These are phyloP conservation scores for Xylariaceae sp. DNA, from an alignment of 2,329 filamentous ascomycete genomes.

Conservation along the genomic window DNA sequence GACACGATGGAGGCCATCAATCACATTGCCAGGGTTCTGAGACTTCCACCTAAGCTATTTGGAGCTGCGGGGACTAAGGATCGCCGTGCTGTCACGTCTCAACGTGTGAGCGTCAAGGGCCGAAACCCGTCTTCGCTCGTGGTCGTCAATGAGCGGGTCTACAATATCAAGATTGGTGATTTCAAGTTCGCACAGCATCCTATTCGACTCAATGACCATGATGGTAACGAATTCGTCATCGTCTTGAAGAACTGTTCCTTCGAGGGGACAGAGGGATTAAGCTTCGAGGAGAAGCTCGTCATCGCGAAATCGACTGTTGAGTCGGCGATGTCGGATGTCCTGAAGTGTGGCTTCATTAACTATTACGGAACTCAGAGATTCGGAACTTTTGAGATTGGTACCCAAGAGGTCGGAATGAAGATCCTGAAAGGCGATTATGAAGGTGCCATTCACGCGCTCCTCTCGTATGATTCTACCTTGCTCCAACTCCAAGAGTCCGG, in stretches of 20 bases:
- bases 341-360: conserved; percentile 82
- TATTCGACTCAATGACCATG: conserved; percentile 77
- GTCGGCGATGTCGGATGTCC: conserved; percentile 62
- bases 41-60: conserved; percentile 71
- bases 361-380: conserved; percentile 98
- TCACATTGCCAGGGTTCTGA: conserved; percentile 70
- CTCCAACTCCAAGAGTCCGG: conserved; percentile 48
- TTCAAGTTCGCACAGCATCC: conserved; percentile 71
- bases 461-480: conserved; percentile 65
- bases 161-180: conserved; percentile 67
- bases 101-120: conserved; percentile 66
- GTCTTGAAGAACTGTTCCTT: conserved; percentile 82
- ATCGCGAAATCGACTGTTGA: conserved; percentile 48
- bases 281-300: conserved; percentile 46
- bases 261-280: conserved; percentile 36
- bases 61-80: conserved; percentile 83
- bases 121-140: conserved; percentile 57
- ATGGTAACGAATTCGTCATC: conserved; percentile 90
- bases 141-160: conserved; percentile 58
- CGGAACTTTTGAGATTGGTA: conserved; percentile 80
- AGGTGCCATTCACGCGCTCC: conserved; percentile 71
- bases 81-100: conserved; percentile 77
- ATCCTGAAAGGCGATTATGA: conserved; percentile 80
- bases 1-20: conserved; percentile 90
- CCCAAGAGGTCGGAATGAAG: conserved; percentile 77